These are phyloP conservation scores for Pythium brachiatum DNA, from an alignment of 352 stramenopile genomes.

Conservation along the genomic window DNA sequence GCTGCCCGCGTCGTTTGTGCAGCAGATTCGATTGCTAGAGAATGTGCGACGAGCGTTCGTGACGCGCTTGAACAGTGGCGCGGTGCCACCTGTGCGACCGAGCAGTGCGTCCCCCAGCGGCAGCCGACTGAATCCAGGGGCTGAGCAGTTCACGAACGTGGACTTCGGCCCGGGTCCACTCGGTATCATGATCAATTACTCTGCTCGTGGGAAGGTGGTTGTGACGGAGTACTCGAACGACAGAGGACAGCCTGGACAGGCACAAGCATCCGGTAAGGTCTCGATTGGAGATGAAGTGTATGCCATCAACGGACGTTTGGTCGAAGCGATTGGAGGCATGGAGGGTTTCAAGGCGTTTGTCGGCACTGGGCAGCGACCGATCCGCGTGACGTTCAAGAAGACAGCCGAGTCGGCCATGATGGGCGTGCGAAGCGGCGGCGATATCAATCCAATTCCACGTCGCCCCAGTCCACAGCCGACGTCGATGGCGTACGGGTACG, in stretches of 20 bases:
- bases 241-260: conserved; percentile 66
- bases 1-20: conserved; percentile 67
- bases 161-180: conserved; percentile 68
- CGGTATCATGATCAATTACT: conserved; percentile 85
- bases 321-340: conserved; percentile 68
- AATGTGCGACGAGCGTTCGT: conserved; percentile 45
- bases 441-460: neutral
- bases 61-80: conserved; percentile 3
- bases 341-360: conserved; percentile 78
- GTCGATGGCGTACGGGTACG: neutral
- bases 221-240: conserved; percentile 82
- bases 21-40: conserved; percentile 67
- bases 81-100: neutral
- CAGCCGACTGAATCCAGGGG: neutral
- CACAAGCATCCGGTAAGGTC: conserved; percentile 67
- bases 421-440: neutral
- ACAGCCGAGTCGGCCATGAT: conserved; percentile 30
- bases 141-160: conserved; percentile 54
- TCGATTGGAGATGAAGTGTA: conserved; percentile 75
- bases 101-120: neutral
- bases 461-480: conserved; percentile 2
- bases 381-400: conserved; percentile 64
- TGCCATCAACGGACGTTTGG: conserved; percentile 62
- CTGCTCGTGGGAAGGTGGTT: conserved; percentile 59
- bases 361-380: conserved; percentile 50